These are phyloP conservation scores for Boletus edulis DNA, from an alignment of 768 basidiomycete genomes.

Conservation along the genomic window DNA sequence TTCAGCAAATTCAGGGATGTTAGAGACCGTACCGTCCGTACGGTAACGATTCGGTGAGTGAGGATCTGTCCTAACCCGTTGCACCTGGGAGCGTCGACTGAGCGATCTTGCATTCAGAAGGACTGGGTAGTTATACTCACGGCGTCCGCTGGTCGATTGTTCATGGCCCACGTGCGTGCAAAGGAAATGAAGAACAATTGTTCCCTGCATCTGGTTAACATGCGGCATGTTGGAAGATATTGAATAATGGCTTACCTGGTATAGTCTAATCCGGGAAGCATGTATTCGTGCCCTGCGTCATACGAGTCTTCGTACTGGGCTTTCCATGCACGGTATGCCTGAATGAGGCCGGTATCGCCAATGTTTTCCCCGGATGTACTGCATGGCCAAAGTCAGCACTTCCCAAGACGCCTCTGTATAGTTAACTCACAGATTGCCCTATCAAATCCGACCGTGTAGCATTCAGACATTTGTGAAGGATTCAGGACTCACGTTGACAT, in stretches of 20 bases:
- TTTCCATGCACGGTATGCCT: slow-evolving; percentile 92
- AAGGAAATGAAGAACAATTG: slow-evolving; percentile 95
- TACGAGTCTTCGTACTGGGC: slow-evolving; percentile 62
- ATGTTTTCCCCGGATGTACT: slow-evolving; percentile 93
- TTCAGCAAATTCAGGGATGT: slow-evolving; percentile 84
- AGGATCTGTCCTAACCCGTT: slow-evolving; percentile 81
- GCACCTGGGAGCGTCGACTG: slow-evolving; percentile 44
- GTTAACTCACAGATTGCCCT: slow-evolving; percentile 73
- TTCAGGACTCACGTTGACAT: slow-evolving; percentile 68
- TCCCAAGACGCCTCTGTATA: not conserved
- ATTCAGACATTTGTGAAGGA: not conserved
- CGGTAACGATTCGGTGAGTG: slow-evolving; percentile 82
- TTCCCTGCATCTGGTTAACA: slow-evolving; percentile 49
- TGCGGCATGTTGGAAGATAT: not conserved
- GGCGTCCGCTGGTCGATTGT: slow-evolving; percentile 74
- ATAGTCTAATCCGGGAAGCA: slow-evolving; percentile 78
- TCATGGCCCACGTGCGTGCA: slow-evolving; percentile 83
- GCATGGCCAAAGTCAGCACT: slow-evolving; percentile 12
- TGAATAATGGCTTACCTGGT: slow-evolving; percentile 49
- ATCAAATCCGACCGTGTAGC: not conserved
- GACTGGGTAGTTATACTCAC: slow-evolving; percentile 38
- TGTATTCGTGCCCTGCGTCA: slow-evolving; percentile 58
- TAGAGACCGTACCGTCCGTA: slow-evolving; percentile 82
- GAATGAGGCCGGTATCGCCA: slow-evolving; percentile 80
- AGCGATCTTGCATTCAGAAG: not conserved